Evolutionary conservation across 2,329 filamentous ascomycete species (phyloP).

Genomic region (Arthrocladium fulminans): DNA sequence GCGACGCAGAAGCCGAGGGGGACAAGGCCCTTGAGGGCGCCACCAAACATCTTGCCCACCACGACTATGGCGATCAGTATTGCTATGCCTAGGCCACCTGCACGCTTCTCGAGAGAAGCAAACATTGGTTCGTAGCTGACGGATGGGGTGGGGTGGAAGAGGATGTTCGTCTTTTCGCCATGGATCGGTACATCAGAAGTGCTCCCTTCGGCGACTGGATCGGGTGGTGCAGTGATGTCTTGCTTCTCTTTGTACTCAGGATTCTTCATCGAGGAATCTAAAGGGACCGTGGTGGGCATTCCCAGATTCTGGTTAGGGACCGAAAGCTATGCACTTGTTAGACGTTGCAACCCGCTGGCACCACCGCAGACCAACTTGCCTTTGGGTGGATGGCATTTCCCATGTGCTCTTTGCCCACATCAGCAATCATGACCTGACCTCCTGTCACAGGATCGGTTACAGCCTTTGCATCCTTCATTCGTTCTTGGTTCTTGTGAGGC

Average conservation of each 20-base stretch:
- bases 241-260: slow-evolving; percentile 77
- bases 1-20: slow-evolving; percentile 62
- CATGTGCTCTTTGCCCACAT: slow-evolving; percentile 63
- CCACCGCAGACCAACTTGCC: slow-evolving; percentile 36
- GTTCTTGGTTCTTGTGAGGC: slow-evolving; percentile 41
- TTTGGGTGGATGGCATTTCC: slow-evolving; percentile 62
- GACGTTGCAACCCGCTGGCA: background rate
- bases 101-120: slow-evolving; percentile 62
- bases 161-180: slow-evolving; percentile 90
- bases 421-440: slow-evolving; percentile 74
- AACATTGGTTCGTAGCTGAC: slow-evolving; percentile 89
- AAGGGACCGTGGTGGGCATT: slow-evolving; percentile 57
- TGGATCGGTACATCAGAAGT: slow-evolving; percentile 93
- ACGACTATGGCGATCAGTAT: slow-evolving; percentile 68
- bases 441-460: slow-evolving; percentile 88
- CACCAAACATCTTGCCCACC: slow-evolving; percentile 70
- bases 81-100: slow-evolving; percentile 58
- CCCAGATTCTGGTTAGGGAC: slow-evolving; percentile 84
- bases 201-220: slow-evolving; percentile 68
- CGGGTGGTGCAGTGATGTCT: slow-evolving; percentile 83
- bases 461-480: slow-evolving; percentile 42
- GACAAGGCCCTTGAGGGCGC: slow-evolving; percentile 64
- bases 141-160: slow-evolving; percentile 89
- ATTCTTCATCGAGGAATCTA: slow-evolving; percentile 60
- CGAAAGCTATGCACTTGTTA: slow-evolving; percentile 48